Conservation (phyloP, 345 rosid species). For the Durio zibethinus region DNA sequence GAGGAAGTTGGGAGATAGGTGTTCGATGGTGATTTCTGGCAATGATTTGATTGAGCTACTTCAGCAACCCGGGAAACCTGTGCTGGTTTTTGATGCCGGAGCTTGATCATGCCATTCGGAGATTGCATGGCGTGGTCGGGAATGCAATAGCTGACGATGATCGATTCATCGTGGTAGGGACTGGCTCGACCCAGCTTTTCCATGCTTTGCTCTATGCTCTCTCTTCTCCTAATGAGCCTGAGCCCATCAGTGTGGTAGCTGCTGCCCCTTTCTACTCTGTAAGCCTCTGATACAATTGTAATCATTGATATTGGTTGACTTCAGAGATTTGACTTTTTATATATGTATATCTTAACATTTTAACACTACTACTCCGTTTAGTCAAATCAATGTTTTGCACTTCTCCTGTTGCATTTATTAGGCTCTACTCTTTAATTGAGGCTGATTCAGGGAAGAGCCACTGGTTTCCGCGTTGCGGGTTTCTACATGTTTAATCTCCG, state of each 20-base stretch:
- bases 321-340: background rate
- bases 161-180: conserved; percentile 63
- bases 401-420: background rate
- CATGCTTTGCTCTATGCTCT: conserved; percentile 80
- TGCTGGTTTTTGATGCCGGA: conserved; percentile 83
- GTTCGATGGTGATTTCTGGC: conserved; percentile 58
- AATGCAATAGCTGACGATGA: conserved; percentile 60
- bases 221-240: conserved; percentile 34
- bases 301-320: background rate
- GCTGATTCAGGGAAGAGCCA: background rate
- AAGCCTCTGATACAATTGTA: conserved; percentile 13
- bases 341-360: background rate
- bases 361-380: background rate
- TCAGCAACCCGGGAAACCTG: conserved; percentile 44
- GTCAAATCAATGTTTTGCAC: conserved; percentile 5
- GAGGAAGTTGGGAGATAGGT: conserved; percentile 57
- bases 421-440: background rate
- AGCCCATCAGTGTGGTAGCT: conserved; percentile 68
- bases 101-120: conserved; percentile 56
- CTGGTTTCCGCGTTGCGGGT: background rate
- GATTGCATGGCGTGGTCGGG: conserved; percentile 55
- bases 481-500: background rate
- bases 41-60: conserved; percentile 81
- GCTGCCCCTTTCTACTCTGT: conserved; percentile 96
- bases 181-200: conserved; percentile 80